These are phyloP conservation scores for Tagetes patula DNA, from an alignment of 129 eudicot species.

Conservation along the genomic window DNA sequence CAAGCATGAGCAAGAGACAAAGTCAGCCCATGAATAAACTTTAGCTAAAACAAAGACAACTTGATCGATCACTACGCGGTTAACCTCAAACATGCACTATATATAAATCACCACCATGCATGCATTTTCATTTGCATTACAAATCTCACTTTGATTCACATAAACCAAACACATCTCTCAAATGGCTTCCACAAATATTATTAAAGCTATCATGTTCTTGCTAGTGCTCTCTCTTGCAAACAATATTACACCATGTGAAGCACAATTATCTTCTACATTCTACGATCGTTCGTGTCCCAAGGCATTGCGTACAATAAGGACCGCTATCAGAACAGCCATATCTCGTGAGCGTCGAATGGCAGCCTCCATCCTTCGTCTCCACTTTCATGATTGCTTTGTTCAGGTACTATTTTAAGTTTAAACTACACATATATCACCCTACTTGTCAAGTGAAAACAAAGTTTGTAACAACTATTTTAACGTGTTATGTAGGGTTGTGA, in stretches of 20 bases:
- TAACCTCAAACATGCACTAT: neutral
- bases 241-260: constrained; percentile 19
- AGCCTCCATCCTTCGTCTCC: constrained; percentile 36
- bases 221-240: constrained; percentile 11
- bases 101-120: neutral
- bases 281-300: constrained; percentile 30
- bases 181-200: constrained; percentile 21
- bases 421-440: constrained; percentile 1
- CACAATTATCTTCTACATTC: constrained; percentile 36
- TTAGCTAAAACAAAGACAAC: constrained; percentile 33
- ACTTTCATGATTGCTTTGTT: constrained; percentile 39
- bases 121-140: neutral
- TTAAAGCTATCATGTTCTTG: constrained; percentile 11
- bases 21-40: constrained; percentile 18
- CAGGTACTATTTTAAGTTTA: constrained; percentile 25
- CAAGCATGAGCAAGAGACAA: constrained; percentile 15
- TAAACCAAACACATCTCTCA: neutral
- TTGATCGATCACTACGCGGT: constrained; percentile 16
- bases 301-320: constrained; percentile 29
- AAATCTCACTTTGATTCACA: neutral
- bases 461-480: neutral
- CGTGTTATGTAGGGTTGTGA: constrained; percentile 52
- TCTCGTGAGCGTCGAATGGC: constrained; percentile 41
- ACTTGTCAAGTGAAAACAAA: neutral
- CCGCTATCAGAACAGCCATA: constrained; percentile 34